A percentile compares a stretch with the other conserved stretches of the same genome.
These are phyloP conservation scores for Sarocladium kiliense DNA, from an alignment of 2,329 filamentous ascomycete genomes.

Conservation along the genomic window DNA sequence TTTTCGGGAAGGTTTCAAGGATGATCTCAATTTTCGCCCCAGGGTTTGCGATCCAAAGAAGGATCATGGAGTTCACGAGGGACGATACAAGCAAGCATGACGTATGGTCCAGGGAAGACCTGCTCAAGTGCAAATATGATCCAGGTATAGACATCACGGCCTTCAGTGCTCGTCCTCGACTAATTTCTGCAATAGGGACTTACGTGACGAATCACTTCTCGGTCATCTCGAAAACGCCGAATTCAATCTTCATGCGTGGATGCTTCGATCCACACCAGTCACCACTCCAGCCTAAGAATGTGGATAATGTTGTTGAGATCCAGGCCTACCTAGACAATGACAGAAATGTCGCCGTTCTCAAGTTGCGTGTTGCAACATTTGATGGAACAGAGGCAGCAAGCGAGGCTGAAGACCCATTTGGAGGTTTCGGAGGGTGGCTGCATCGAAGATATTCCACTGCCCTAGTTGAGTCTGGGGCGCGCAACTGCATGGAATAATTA, in stretches of 20 bases:
- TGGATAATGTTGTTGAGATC: slow-evolving; percentile 6
- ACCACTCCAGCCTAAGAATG: neutral
- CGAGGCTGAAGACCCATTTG: slow-evolving; percentile 2
- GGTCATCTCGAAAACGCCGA: neutral
- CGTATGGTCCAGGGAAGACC: neutral
- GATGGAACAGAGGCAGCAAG: neutral
- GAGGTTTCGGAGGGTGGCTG: slow-evolving; percentile 4
- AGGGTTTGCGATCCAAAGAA: neutral
- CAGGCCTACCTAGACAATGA: neutral
- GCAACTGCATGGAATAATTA: neutral
- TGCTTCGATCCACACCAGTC: slow-evolving; percentile 8
- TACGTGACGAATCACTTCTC: slow-evolving; percentile 3
- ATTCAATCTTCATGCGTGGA: slow-evolving; percentile 4
- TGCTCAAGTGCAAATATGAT: neutral
- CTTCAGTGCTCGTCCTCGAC: neutral
- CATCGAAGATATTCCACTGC: slow-evolving; percentile 7
- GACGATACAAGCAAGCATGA: neutral
- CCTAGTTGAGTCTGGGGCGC: slow-evolving; percentile 4
- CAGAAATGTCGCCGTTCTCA: slow-evolving; percentile 1
- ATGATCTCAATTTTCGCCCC: too few species aligned
- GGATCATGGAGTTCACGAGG: slow-evolving; percentile 3
- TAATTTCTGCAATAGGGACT: neutral
- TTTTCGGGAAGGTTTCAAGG: neutral
- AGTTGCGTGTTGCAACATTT: slow-evolving; percentile 3
- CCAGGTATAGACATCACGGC: neutral